Evolutionary conservation across 2,329 filamentous ascomycete species (phyloP), one percentile per base, ranked within the genome.

Genomic region (Fusarium concolor): DNA sequence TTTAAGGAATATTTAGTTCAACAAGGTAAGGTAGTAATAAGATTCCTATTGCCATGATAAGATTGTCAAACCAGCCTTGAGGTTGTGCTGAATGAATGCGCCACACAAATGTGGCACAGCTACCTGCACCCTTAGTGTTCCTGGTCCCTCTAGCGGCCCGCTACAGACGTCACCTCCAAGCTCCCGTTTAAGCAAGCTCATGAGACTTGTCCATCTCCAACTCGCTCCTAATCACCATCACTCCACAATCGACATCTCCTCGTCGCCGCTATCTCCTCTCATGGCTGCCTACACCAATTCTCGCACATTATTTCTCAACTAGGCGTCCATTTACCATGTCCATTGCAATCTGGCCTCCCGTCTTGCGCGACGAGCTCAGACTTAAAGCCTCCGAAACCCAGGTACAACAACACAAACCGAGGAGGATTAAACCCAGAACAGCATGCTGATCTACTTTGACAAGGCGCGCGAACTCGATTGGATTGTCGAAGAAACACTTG

Each of bases 261-360:
- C 37, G 10, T 37, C 57, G 38, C 37, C 49, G 18, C 18, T 24
- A 24, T 35, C 37, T 22, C 18, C 20, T 71, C 49, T 66, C 66
- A 67, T 76, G 71, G 72, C 56, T 73, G 71, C 65, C 73, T 68
- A 53, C 50, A 42, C 45, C n/a, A 28, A 12, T 14, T 3, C 20
- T 18, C 26, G 38, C 29, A 43, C 47, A 71, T 26, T 28, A 42
- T n/a, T 14, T 18, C 55, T 35, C 24, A 43, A 35, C 42, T 67
- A 71, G 67, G 61, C 69, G 39, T 28, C 46, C 24, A 11, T 18
- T 17, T 56, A 72, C n/a, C 68, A 89, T 89, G 86, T 87, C 86
- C 65, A 77, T 88, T 69, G 84, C 83, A 68, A 83, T 88, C 79
- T 89, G 86, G 86, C 86, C 86, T 76, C 80, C 80, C 71, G 76